Conservation (phyloP, 495 filamentous ascomycete genomes). For the Penicillium ochrochloron region DNA sequence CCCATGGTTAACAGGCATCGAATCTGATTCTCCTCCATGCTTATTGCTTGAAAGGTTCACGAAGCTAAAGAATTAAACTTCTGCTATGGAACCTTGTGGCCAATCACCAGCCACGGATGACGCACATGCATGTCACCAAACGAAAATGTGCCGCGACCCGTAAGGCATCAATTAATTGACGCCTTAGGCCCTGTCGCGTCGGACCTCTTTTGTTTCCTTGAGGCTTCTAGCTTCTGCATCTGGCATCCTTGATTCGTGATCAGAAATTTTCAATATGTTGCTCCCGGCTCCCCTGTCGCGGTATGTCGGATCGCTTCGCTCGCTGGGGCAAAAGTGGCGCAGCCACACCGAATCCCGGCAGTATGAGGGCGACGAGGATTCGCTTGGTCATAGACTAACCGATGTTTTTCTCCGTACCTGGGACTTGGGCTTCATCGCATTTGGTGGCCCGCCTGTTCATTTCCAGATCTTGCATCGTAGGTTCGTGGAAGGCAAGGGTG, state of each 20-base stretch:
- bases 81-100: neutral
- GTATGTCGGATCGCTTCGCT: conserved; percentile 9
- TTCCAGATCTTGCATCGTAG: conserved; percentile 68
- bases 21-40: neutral
- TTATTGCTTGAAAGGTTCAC: neutral
- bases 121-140: neutral
- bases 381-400: conserved; percentile 19
- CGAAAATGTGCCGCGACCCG: neutral
- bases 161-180: neutral
- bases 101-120: neutral
- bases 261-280: conserved; percentile 3
- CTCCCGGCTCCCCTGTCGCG: conserved; percentile 8
- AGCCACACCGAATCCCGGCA: conserved; percentile 12
- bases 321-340: conserved; percentile 20
- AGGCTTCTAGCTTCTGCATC: neutral
- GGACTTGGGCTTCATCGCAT: conserved; percentile 72
- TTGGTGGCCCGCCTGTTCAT: conserved; percentile 74
- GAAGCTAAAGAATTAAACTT: neutral
- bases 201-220: neutral
- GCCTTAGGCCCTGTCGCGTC: neutral
- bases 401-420: conserved; percentile 58
- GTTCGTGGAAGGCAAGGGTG: conserved; percentile 62
- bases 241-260: no score
- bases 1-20: neutral
- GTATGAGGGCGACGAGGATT: neutral